Evolutionary conservation across 2,329 filamentous ascomycete species (phyloP), one percentile per base, ranked within the genome.

Genomic region (Dactylonectria estremocensis): DNA sequence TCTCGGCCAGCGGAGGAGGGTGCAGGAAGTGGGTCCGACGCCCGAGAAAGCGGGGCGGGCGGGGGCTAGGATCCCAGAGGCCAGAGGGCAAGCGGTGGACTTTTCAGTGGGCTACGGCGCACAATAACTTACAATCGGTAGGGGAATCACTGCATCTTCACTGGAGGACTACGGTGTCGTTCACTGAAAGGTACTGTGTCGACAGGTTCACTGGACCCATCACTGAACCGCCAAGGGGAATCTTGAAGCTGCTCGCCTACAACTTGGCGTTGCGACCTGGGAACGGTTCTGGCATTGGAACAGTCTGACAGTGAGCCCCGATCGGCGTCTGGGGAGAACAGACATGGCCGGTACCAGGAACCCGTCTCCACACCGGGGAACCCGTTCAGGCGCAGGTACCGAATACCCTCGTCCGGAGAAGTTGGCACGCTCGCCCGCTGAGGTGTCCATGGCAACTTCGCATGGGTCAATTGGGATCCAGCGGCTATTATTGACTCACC

Each of bases 1-100:
- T 74, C 59, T 76, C 74, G 74, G 74, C 74, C 71, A 71, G 70
- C 61, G 61, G 67, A 61, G 68, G 16, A 61, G 40, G 6, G 40
- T 64, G 52, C 56, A n/a, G 48, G 24, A 28, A 52, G 49, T 18
- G 73, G 73, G 70, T 69, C 68, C 69, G 58, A 69, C 55, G 60
- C 60, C 60, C 67, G 64, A 72, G 58, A 59, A 52, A 56, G 40
- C 40, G 40, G 40, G 40, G 24, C 24, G 4, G 24, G 24, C 24
- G 24, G 24, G 24, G 24, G 24, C 7, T 28, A 28, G 40, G 40
- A 43, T n/a, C n/a, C n/a, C 40, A n/a, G 40, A n/a, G n/a, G n/a
- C n/a, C 40, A n/a, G 40, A 43, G 40, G 40, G 40, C 37, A 13
- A 40, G 24, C 37, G 37, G 43, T 48, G 58, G 65, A 70, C 72